Evolutionary conservation across 495 filamentous ascomycete genomes (phyloP).

Genomic region (Lasiosphaeria miniovina): DNA sequence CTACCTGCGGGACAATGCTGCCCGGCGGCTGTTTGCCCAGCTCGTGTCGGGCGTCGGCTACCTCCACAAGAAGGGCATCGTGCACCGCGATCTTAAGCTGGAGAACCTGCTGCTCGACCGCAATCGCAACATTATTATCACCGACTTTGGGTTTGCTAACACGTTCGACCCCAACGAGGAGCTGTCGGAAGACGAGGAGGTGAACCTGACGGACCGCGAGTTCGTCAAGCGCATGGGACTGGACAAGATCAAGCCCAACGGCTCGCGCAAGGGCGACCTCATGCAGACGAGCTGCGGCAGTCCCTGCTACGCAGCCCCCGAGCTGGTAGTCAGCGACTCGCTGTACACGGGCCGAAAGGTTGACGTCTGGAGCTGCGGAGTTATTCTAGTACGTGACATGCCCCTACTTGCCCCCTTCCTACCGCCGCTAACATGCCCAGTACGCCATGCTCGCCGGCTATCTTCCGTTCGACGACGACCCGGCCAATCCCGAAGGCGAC

Average conservation of each 20-base stretch:
- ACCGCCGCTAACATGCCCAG: conserved; percentile 43
- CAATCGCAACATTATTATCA: conserved; percentile 98
- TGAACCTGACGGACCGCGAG: conserved; percentile 78
- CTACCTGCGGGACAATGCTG: conserved; percentile 89
- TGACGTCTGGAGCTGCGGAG: conserved; percentile 98
- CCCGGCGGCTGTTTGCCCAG: conserved; percentile 90
- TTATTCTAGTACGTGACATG: conserved; percentile 80
- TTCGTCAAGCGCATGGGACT: conserved; percentile 76
- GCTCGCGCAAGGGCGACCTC: conserved; percentile 64
- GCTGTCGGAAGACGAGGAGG: conserved; percentile 84
- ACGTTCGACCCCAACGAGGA: conserved; percentile 90
- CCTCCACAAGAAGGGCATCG: conserved; percentile 98
- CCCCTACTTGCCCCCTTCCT: not conserved
- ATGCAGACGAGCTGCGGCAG: conserved; percentile 84
- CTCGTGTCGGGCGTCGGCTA: conserved; percentile 96
- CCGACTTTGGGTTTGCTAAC: conserved; percentile 98
- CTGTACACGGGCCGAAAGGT: conserved; percentile 97
- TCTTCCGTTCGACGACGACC: conserved; percentile 98
- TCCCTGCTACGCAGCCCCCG: conserved; percentile 93
- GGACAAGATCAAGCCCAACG: conserved; percentile 58
- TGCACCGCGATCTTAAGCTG: conserved; percentile 94
- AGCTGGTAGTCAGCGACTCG: conserved; percentile 96
- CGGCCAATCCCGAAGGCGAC: conserved; percentile 96
- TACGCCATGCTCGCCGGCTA: conserved; percentile 99
- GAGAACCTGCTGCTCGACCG: conserved; percentile 95